Evolutionary conservation across 2,329 filamentous ascomycete species (phyloP).

Genomic region (Penicillium frequentans): DNA sequence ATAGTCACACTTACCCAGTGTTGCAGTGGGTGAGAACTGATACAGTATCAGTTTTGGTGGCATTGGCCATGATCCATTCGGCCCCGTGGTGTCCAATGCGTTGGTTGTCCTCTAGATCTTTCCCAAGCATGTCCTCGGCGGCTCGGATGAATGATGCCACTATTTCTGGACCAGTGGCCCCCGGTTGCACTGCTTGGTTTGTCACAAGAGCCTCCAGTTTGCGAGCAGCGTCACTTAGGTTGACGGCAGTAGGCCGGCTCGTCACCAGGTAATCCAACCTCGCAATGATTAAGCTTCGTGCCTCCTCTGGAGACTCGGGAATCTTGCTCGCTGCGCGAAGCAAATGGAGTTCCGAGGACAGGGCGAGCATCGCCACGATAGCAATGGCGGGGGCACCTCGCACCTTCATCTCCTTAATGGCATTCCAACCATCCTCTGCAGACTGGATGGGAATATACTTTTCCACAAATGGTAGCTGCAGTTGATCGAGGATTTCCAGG

Average conservation of each 20-base stretch:
- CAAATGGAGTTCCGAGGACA: conserved; percentile 77
- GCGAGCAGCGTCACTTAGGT: conserved; percentile 83
- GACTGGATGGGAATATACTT: conserved; percentile 56
- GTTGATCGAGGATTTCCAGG: conserved; percentile 63
- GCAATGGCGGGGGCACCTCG: conserved; percentile 90
- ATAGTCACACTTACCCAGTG: conserved; percentile 64
- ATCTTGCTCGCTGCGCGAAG: conserved; percentile 38
- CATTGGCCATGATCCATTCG: conserved; percentile 71
- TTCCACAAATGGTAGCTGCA: conserved; percentile 61
- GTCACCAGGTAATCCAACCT: conserved; percentile 84
- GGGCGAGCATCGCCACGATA: conserved; percentile 88
- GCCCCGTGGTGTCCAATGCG: conserved; percentile 82
- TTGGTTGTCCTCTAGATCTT: conserved; percentile 85
- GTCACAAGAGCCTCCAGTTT: conserved; percentile 70
- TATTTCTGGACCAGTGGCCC: conserved; percentile 50
- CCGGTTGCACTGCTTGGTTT: conserved; percentile 38
- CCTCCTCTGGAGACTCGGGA: conserved; percentile 58
- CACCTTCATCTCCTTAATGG: conserved; percentile 65
- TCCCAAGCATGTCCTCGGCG: conserved; percentile 81
- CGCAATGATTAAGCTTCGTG: conserved; percentile 67
- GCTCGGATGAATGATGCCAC: conserved; percentile 71
- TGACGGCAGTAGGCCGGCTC: conserved; percentile 91
- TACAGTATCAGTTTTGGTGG: conserved; percentile 54
- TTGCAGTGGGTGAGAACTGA: conserved; percentile 98
- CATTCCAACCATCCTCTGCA: conserved; percentile 63